Evolutionary conservation across 2,329 filamentous ascomycete genomes (phyloP).

Genomic region (Hymenoscyphus scutula): DNA sequence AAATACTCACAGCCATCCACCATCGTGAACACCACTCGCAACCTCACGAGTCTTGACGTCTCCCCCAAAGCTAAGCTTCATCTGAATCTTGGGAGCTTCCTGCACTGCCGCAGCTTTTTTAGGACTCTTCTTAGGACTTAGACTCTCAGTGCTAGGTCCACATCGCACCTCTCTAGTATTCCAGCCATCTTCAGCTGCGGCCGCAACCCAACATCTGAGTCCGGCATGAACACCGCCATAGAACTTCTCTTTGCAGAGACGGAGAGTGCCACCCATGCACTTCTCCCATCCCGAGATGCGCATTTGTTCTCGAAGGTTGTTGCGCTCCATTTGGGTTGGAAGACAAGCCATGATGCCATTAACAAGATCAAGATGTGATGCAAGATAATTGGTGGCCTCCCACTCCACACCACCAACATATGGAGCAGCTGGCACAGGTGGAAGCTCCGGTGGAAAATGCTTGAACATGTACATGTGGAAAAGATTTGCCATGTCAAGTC

Average conservation of each 20-base stretch:
- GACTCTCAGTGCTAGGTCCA: conserved; percentile 51
- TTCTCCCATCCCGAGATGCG: conserved; percentile 88
- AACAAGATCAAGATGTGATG: conserved; percentile 86
- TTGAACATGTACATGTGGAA: conserved; percentile 60
- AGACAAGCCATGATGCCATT: conserved; percentile 87
- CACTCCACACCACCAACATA: conserved; percentile 98
- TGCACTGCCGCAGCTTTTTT: conserved; percentile 24
- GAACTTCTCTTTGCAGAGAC: conserved; percentile 96
- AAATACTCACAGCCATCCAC: conserved; percentile 27
- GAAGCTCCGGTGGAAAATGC: conserved; percentile 81
- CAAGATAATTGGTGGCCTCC: conserved; percentile 96
- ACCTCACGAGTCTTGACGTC: conserved; percentile 17
- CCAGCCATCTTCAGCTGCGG: conserved; percentile 86
- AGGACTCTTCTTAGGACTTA: conserved; percentile 47
- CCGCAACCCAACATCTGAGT: conserved; percentile 84
- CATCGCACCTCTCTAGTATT: conserved; percentile 76
- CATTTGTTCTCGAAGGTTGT: conserved; percentile 73
- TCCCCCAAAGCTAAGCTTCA: conserved; percentile 33
- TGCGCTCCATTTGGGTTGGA: conserved; percentile 67
- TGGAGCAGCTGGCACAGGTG: conserved; percentile 88
- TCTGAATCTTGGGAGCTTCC: conserved; percentile 33
- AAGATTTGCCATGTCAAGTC: conserved; percentile 38
- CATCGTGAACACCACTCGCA: conserved; percentile 14
- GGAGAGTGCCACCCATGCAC: conserved; percentile 77
- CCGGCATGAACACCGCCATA: conserved; percentile 90